A percentile compares a stretch with the other conserved stretches of the same genome.
These are phyloP conservation scores for Tephrocybe sp. DNA, from an alignment of 768 basidiomycete genomes.

Conservation along the genomic window DNA sequence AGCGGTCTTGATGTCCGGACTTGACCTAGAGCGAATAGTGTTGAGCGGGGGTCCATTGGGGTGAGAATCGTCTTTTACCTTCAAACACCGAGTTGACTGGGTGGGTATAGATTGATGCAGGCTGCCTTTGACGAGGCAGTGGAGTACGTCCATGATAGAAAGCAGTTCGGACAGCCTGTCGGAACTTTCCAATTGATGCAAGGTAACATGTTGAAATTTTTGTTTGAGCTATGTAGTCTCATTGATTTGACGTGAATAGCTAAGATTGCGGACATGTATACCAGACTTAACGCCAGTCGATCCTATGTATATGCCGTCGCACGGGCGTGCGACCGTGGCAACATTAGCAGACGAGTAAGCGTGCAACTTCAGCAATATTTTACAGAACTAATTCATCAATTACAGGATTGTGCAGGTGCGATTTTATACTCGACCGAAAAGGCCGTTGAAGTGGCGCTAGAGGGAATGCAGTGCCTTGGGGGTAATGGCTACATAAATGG, in stretches of 20 bases:
- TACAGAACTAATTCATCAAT: background rate
- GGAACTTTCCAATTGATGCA: slow-evolving; percentile 97
- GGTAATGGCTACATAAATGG: slow-evolving; percentile 97
- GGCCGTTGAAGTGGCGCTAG: slow-evolving; percentile 87
- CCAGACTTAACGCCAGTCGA: slow-evolving; percentile 84
- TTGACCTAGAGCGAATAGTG: slow-evolving; percentile 91
- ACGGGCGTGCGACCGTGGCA: slow-evolving; percentile 79
- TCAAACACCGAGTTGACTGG: slow-evolving; percentile 9
- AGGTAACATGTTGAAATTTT: slow-evolving; percentile 46
- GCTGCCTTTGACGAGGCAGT: slow-evolving; percentile 88
- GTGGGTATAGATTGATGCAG: slow-evolving; percentile 73
- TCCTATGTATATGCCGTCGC: slow-evolving; percentile 95
- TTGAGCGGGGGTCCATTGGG: slow-evolving; percentile 92
- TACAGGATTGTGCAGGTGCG: slow-evolving; percentile 91
- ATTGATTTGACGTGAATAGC: slow-evolving; percentile 37
- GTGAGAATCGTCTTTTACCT: slow-evolving; percentile 34
- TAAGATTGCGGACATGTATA: slow-evolving; percentile 94
- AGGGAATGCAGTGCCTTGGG: slow-evolving; percentile 91
- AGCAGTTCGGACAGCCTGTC: slow-evolving; percentile 86
- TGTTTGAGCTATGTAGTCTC: slow-evolving; percentile 12
- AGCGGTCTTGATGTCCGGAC: slow-evolving; percentile 89
- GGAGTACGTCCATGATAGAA: slow-evolving; percentile 89
- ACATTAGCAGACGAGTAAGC: slow-evolving; percentile 75
- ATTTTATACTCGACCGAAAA: slow-evolving; percentile 93
- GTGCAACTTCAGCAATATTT: background rate